phyloP scores from a whole-genome alignment of 73 alveolate species.

The Durusdinium trenchii region DNA sequence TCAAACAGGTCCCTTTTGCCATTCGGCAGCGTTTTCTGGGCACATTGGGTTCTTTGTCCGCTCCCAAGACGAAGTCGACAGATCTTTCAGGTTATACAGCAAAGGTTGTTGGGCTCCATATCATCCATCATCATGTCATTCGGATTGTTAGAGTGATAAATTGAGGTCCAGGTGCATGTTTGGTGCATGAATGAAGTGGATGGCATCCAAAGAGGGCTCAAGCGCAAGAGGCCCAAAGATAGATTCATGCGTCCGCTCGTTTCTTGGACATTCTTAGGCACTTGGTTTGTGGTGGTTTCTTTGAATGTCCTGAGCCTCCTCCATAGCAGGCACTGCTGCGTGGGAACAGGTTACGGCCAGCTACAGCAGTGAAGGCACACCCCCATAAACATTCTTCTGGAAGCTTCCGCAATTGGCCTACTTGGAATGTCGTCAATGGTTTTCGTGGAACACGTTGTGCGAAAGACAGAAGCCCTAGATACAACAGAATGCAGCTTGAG shows the following conservation, averaged over 20 bases:
- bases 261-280: conserved; percentile 20
- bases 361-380: too few species aligned
- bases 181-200: background rate
- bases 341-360: too few species aligned
- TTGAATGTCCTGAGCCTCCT: conserved; percentile 27
- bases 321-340: background rate
- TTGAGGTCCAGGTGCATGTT: background rate
- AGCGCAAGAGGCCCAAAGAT: background rate
- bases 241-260: background rate
- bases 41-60: conserved; percentile 60
- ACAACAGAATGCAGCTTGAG: too few species aligned
- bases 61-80: background rate
- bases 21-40: conserved; percentile 81
- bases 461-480: too few species aligned
- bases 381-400: too few species aligned
- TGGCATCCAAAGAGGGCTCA: background rate
- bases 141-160: background rate
- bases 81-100: too few species aligned
- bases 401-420: too few species aligned
- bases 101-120: too few species aligned
- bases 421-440: too few species aligned
- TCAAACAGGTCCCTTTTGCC: conserved; percentile 45
- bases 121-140: background rate
- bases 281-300: conserved; percentile 62
- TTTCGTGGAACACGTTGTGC: too few species aligned